phyloP scores from a whole-genome alignment of 768 basidiomycete genomes.

The Gloeostereum incarnatum region DNA sequence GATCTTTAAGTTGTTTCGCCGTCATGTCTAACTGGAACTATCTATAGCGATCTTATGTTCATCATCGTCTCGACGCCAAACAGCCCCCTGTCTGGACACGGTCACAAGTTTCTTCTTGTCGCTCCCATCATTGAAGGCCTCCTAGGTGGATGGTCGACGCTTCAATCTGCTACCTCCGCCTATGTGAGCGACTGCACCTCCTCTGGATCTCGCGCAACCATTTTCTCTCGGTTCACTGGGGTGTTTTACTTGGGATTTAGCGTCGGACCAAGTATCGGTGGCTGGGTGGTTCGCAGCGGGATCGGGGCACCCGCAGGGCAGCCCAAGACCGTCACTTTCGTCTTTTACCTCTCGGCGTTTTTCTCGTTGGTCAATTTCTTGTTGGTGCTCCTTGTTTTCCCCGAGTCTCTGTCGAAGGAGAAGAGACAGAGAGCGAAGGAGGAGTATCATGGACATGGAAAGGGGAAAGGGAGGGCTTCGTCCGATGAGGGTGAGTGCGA shows the following conservation, averaged over 20 bases:
- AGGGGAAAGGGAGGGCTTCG: conserved; percentile 18
- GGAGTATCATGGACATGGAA: conserved; percentile 7
- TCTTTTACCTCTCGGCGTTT: conserved; percentile 37
- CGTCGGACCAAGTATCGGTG: conserved; percentile 70
- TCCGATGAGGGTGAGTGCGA: conserved; percentile 9
- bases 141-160: conserved; percentile 74
- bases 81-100: conserved; percentile 51
- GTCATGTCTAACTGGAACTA: conserved; percentile 4
- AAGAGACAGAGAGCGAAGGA: conserved; percentile 23
- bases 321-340: conserved; percentile 27
- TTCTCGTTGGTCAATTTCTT: conserved; percentile 45
- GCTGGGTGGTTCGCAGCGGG: conserved; percentile 35
- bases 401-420: conserved; percentile 45
- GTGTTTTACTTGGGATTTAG: conserved; percentile 71
- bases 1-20: conserved; percentile 4
- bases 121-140: conserved; percentile 79
- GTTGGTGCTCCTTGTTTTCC: conserved; percentile 61
- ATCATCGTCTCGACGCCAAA: conserved; percentile 69
- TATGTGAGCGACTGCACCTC: conserved; percentile 83
- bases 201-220: conserved; percentile 67
- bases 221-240: conserved; percentile 70
- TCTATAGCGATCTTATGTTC: conserved; percentile 69
- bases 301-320: conserved; percentile 12
- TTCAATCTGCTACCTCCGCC: conserved; percentile 70
- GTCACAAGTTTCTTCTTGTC: conserved; percentile 67